Evolutionary conservation across 495 filamentous ascomycete genomes (phyloP), one percentile per base, ranked within the genome.

Genomic region (Penicillium tannophilum): DNA sequence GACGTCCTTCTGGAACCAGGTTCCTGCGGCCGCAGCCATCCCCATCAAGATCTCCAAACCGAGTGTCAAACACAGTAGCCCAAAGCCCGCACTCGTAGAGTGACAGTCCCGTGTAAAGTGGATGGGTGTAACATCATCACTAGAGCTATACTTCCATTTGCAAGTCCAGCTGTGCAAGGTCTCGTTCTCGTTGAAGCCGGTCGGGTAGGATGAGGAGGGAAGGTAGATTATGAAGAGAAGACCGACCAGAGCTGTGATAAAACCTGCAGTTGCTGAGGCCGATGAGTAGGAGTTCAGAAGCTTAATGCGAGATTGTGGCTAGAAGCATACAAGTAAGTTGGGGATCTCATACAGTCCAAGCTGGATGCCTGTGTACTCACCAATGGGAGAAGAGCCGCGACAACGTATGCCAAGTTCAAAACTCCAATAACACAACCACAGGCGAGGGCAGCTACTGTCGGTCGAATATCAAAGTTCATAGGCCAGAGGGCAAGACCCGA

Each of bases 91-190:
- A 17, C 63, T 68, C 4, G 63, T 78, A 20, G 73, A 68, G 7
- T 66, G 52, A 51, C 81, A 83, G 48, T 82, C 77, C 2, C 78
- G 70, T 9, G 63, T 55, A 54, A 83, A 83, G n/a, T 73, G 60
- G 2, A 60, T 52, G 0, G 80, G 79, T 0, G 70, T 59, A 7
- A 57, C 54, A 4, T 26, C 23, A 23, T 33, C 33, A 14, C 12
- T 16, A 39, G 44, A 31, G 16, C 24, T 23, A 12, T 47, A 45
- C 31, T 75, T 72, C 76, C 78, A 82, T 60, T 80, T 82, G 67
- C 81, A 83, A 6, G 80, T 81, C 81, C 81, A 83, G 50, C 73
- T 78, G 26, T 77, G 69, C 16, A 83, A 67, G 10, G 78, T 82
- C 54, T 82, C 80, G 19, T 71, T 70, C 1, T 63, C 42, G 56